phyloP scores from a whole-genome alignment of 2,329 filamentous ascomycete species.

The Apiospora phragmitis region DNA sequence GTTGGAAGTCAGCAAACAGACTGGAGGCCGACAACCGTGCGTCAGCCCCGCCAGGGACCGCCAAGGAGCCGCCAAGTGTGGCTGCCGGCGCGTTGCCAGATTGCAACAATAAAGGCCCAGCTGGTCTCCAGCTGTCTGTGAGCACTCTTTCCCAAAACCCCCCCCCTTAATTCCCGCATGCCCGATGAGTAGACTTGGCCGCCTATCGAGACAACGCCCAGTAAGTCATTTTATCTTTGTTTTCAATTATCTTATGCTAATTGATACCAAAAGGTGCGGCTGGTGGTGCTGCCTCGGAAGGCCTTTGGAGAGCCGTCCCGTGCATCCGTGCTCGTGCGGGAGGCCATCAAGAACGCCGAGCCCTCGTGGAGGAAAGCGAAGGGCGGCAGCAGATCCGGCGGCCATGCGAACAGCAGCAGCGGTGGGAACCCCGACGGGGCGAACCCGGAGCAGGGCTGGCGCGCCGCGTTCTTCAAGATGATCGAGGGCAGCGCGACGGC shows the following conservation, averaged over 20 bases:
- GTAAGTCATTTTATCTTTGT: not conserved
- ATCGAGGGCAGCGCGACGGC: constrained; percentile 74
- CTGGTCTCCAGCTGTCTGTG: not conserved
- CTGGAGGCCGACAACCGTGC: not conserved
- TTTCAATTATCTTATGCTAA: not conserved
- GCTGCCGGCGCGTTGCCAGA: not conserved
- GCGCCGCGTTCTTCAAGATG: constrained; percentile 57
- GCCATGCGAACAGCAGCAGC: no score
- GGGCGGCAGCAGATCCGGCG: no score
- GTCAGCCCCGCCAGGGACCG: not conserved
- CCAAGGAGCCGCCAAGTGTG: not conserved
- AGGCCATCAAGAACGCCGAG: not conserved
- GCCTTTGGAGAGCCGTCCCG: constrained; percentile 3
- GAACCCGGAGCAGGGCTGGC: not conserved
- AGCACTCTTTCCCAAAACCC: not conserved
- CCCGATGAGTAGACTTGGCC: constrained; percentile 8
- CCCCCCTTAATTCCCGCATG: not conserved
- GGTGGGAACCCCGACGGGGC: not conserved
- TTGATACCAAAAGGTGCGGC: not conserved
- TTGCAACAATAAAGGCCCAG: not conserved
- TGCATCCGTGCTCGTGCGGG: not conserved
- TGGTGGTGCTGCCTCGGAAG: constrained; percentile 7
- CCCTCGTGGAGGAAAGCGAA: not conserved
- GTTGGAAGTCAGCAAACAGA: not conserved
- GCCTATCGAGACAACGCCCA: not conserved